phyloP scores from a whole-genome alignment of 768 basidiomycete species.

The Ephemerocybe angulata region DNA sequence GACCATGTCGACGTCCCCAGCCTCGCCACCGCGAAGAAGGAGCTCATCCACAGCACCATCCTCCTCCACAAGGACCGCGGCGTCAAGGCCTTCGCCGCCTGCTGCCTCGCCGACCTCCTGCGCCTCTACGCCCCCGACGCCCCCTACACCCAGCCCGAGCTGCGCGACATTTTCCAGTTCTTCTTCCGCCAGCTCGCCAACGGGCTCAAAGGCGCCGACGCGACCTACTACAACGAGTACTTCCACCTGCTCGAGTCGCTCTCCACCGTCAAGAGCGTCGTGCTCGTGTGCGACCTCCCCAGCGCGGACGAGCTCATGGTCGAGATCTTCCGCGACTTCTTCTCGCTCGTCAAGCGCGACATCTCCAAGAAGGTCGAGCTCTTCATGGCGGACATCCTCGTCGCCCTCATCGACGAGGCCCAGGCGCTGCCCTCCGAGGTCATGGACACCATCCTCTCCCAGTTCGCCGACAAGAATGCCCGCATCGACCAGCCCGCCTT shows the following conservation, averaged over 20 bases:
- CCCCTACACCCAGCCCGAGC: conserved; percentile 84
- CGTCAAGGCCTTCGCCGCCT: conserved; percentile 92
- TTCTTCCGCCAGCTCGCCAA: conserved; percentile 82
- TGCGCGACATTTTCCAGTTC: conserved; percentile 96
- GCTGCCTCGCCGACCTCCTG: conserved; percentile 92
- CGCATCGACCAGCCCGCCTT: conserved; percentile 71
- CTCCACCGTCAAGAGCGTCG: conserved; percentile 91
- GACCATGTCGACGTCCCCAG: conserved; percentile 76
- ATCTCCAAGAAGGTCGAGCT: conserved; percentile 77
- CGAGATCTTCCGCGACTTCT: conserved; percentile 81
- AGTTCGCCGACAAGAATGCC: conserved; percentile 80
- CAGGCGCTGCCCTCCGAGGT: conserved; percentile 73
- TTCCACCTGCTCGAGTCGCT: conserved; percentile 92
- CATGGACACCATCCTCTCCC: conserved; percentile 76
- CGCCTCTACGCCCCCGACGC: conserved; percentile 95
- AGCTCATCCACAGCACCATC: conserved; percentile 75
- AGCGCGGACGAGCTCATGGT: conserved; percentile 79
- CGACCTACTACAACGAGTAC: conserved; percentile 88
- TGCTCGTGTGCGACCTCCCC: conserved; percentile 89
- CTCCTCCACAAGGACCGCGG: conserved; percentile 94
- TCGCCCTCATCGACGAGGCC: conserved; percentile 86
- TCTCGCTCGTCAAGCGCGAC: conserved; percentile 71
- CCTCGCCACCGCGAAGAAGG: conserved; percentile 64
- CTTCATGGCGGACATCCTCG: conserved; percentile 85
- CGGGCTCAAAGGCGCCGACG: conserved; percentile 71